phyloP scores from a whole-genome alignment of 2,329 filamentous ascomycete genomes.

The Cryphonectria japonica region DNA sequence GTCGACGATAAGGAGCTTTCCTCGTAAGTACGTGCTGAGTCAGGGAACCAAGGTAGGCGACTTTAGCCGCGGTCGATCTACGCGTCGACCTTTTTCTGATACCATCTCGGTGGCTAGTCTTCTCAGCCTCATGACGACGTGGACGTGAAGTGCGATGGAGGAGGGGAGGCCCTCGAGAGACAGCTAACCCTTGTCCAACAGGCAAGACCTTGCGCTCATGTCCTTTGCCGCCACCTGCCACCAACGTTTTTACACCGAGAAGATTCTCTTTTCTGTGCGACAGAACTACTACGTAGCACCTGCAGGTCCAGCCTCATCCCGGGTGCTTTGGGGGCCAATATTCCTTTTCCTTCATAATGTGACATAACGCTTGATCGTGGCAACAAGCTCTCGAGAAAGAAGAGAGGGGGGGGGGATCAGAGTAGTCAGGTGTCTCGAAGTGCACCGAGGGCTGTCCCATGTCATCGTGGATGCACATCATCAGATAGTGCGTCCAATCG shows the following conservation, averaged over 20 bases:
- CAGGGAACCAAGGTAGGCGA: constrained; percentile 11
- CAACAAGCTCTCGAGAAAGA: constrained; percentile 2
- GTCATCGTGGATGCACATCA: constrained; percentile 11
- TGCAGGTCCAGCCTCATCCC: constrained; percentile 8
- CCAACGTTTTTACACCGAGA: background rate
- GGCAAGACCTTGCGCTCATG: constrained; percentile 12
- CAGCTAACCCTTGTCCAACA: constrained; percentile 8
- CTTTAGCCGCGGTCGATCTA: constrained; percentile 11
- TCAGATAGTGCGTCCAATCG: constrained; percentile 1
- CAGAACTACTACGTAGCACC: background rate
- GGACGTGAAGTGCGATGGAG: constrained; percentile 2
- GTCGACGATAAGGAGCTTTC: constrained; percentile 5
- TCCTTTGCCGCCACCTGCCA: background rate
- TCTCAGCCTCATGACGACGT: constrained; percentile 1
- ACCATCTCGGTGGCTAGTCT: constrained; percentile 2
- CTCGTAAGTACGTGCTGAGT: background rate
- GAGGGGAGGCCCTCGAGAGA: background rate
- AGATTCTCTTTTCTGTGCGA: background rate
- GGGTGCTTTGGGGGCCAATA: background rate
- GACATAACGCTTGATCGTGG: constrained; percentile 4
- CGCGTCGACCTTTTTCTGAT: constrained; percentile 22
- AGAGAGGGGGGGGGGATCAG: background rate
- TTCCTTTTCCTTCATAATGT: background rate
- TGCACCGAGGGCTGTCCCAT: constrained; percentile 1
- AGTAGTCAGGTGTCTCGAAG: background rate